Evolutionary conservation across 2,329 filamentous ascomycete genomes (phyloP).

Genomic region (Sclerotinia spermophila): DNA sequence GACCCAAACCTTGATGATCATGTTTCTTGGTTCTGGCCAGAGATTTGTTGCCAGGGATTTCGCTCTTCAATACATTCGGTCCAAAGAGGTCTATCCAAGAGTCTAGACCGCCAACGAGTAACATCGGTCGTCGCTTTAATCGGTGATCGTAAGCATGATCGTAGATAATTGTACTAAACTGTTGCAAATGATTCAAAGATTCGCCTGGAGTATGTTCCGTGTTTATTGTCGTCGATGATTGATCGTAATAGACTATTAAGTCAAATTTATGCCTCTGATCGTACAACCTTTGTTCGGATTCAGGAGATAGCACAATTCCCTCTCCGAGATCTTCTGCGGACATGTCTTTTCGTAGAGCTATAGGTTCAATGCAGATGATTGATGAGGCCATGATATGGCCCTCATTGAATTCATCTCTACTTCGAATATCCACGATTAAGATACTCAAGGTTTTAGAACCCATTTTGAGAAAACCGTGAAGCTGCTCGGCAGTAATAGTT

Average conservation of each 20-base stretch:
- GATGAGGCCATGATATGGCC: conserved; percentile 83
- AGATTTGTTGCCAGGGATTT: conserved; percentile 45
- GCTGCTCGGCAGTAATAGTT: conserved; percentile 51
- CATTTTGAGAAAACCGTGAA: conserved; percentile 66
- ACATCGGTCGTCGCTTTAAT: conserved; percentile 67
- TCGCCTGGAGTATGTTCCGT: conserved; percentile 40
- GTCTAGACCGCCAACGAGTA: conserved; percentile 78
- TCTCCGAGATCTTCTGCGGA: conserved; percentile 61
- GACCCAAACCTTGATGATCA: conserved; percentile 43
- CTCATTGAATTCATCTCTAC: conserved; percentile 74
- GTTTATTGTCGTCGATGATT: conserved; percentile 47
- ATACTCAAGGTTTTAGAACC: conserved; percentile 55
- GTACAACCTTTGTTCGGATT: conserved; percentile 73
- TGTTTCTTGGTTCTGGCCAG: conserved; percentile 40
- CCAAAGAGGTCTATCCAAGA: conserved; percentile 87
- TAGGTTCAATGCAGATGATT: conserved; percentile 87
- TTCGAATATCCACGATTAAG: conserved; percentile 80
- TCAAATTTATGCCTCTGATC: conserved; percentile 72
- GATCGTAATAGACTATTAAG: conserved; percentile 86
- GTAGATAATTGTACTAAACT: conserved; percentile 73
- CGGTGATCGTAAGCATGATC: conserved; percentile 80
- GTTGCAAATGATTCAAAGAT: conserved; percentile 57
- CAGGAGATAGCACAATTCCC: conserved; percentile 65
- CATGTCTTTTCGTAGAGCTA: conserved; percentile 65
- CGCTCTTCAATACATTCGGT: conserved; percentile 45